phyloP scores from a whole-genome alignment of 1,284 basidiomycete species.

The Mycosarcoma maydis region DNA sequence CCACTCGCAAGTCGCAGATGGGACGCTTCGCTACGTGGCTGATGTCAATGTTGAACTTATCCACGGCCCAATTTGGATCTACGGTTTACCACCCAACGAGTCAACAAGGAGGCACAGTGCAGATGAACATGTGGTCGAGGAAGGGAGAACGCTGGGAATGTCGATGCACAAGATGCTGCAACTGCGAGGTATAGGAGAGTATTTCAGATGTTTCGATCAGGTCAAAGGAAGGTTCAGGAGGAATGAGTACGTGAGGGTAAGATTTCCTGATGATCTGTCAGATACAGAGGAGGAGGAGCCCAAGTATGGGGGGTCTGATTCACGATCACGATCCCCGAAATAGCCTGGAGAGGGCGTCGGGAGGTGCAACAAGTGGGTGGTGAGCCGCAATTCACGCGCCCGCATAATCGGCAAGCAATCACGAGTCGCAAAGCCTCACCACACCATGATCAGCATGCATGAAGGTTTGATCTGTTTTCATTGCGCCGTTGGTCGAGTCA shows the following conservation, averaged over 20 bases:
- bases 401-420: neutral
- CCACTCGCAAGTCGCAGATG: conserved; percentile 30
- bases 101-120: too few species aligned
- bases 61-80: conserved; percentile 23
- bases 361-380: conserved; percentile 30
- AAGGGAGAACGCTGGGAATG: conserved; percentile 1
- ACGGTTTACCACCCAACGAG: conserved; percentile 12
- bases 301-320: conserved; percentile 1
- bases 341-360: conserved; percentile 7
- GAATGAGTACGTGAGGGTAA: conserved; percentile 6
- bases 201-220: conserved; percentile 46
- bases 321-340: neutral
- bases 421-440: too few species aligned
- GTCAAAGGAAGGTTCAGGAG: conserved; percentile 9
- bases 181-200: conserved; percentile 21
- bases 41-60: conserved; percentile 37
- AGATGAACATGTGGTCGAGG: conserved; percentile 11
- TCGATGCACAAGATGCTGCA: conserved; percentile 14
- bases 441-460: too few species aligned
- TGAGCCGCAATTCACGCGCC: neutral
- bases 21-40: conserved; percentile 35
- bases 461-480: too few species aligned
- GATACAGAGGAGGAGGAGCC: conserved; percentile 19
- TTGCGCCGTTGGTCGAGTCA: neutral
- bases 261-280: conserved; percentile 45